A percentile compares a stretch with the other conserved stretches of the same genome.
Conservation (phyloP, 1,284 basidiomycete species). For the Cutaneotrichosporon sp. region DNA sequence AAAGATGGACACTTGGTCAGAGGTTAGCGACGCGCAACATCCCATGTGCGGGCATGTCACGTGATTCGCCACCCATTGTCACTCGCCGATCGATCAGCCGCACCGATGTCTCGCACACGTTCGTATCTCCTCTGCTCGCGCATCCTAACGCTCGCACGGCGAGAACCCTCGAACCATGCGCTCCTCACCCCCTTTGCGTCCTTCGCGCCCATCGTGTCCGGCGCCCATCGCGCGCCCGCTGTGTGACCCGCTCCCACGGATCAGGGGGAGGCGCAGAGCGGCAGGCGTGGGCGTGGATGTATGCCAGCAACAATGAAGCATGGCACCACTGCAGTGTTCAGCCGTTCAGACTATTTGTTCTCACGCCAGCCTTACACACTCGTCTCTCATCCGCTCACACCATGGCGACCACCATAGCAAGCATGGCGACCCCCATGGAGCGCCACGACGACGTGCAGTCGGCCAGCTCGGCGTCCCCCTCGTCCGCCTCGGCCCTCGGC, state of each 20-base stretch:
- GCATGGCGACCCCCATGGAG: not conserved
- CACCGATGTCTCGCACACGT: not conserved
- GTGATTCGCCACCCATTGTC: too few relatives aligned
- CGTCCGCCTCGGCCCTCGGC: not conserved
- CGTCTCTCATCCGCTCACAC: not conserved
- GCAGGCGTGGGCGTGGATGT: not conserved
- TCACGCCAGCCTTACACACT: not conserved
- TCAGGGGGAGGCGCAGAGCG: not conserved
- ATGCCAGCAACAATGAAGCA: not conserved
- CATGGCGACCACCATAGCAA: not conserved
- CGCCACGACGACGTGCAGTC: not conserved
- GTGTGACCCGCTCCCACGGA: not conserved
- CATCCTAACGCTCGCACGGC: not conserved
- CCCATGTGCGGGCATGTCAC: too few relatives aligned
- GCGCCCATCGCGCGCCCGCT: not conserved
- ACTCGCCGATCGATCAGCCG: too few relatives aligned
- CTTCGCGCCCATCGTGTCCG: not conserved
- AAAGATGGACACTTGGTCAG: not conserved
- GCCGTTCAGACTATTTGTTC: not conserved
- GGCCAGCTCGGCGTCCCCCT: conserved; percentile 1
- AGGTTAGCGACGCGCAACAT: too few relatives aligned
- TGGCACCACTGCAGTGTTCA: not conserved
- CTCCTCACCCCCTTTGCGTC: not conserved
- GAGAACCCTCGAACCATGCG: not conserved
- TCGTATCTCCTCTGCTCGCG: not conserved